Conservation (phyloP, 2,329 filamentous ascomycete genomes). For the Colletotrichum tofieldiae region DNA sequence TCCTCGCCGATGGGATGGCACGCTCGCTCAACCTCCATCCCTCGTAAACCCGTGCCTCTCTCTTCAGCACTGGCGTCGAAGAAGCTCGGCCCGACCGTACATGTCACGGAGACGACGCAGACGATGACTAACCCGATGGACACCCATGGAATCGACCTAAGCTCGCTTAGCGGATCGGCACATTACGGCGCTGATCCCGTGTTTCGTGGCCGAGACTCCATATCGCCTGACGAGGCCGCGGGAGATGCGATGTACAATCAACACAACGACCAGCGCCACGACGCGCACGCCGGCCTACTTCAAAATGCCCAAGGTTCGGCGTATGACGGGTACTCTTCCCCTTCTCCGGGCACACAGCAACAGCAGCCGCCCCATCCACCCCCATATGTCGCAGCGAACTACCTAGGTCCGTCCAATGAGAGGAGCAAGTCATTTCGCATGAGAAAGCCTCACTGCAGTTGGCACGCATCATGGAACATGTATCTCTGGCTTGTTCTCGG, state of each 20-base stretch:
- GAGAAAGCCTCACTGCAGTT: constrained; percentile 42
- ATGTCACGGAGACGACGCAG: constrained; percentile 18
- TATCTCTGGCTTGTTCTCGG: constrained; percentile 53
- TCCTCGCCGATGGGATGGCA: neutral
- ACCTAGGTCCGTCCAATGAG: constrained; percentile 9
- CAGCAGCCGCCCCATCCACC: constrained; percentile 13
- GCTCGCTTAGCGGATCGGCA: constrained; percentile 38
- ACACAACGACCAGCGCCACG: constrained; percentile 26
- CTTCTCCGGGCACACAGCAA: neutral
- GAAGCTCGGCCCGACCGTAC: constrained; percentile 15
- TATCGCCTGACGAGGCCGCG: neutral
- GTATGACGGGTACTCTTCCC: neutral
- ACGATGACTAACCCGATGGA: constrained; percentile 28
- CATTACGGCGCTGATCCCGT: constrained; percentile 28
- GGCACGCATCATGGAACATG: constrained; percentile 56
- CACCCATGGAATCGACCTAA: constrained; percentile 37
- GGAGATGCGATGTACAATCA: neutral
- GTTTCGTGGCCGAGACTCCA: constrained; percentile 16
- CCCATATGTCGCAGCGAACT: constrained; percentile 9
- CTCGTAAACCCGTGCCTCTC: constrained; percentile 10
- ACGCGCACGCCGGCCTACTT: constrained; percentile 29
- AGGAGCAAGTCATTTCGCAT: constrained; percentile 8
- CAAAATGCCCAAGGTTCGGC: constrained; percentile 27
- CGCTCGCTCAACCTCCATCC: constrained; percentile 20
- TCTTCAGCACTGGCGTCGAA: neutral